Percentiles rank a stretch among this genome's conserved stretches.
Evolutionary conservation across 2,329 filamentous ascomycete genomes (phyloP).

Genomic region (Microsporum audouinii): DNA sequence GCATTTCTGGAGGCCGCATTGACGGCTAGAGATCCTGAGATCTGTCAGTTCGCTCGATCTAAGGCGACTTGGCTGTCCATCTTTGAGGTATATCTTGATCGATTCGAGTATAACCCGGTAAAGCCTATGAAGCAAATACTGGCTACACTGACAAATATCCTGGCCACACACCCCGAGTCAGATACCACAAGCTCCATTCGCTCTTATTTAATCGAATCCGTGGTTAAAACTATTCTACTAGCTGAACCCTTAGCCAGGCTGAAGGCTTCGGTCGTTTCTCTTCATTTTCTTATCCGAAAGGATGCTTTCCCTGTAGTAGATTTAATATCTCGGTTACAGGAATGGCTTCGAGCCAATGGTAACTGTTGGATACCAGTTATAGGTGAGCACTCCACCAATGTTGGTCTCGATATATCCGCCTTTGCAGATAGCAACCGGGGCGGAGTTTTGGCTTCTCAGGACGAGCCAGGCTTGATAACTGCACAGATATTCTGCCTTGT

Average conservation of each 20-base stretch:
- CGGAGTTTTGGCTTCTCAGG: conserved; percentile 8
- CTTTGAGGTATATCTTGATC: conserved; percentile 31
- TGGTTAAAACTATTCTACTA: conserved; percentile 29
- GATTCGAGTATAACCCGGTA: conserved; percentile 33
- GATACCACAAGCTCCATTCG: conserved; percentile 19
- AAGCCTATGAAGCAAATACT: conserved; percentile 38
- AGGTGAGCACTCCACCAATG: conserved; percentile 23
- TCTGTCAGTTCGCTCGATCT: conserved; percentile 26
- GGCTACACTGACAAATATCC: conserved; percentile 27
- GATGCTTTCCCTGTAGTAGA: conserved; percentile 24
- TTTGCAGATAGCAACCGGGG: conserved; percentile 12
- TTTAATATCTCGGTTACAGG: conserved; percentile 21
- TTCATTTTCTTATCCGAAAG: conserved; percentile 31
- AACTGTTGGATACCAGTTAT: conserved; percentile 24
- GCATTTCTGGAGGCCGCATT: conserved; percentile 32
- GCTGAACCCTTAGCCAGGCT: conserved; percentile 30
- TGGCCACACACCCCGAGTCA: conserved; percentile 20
- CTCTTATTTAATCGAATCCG: conserved; percentile 18
- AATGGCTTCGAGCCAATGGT: conserved; percentile 27
- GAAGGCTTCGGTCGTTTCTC: conserved; percentile 27
- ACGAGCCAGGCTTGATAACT: conserved; percentile 16
- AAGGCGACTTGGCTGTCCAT: conserved; percentile 29
- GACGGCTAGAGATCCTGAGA: conserved; percentile 22
- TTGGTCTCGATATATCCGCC: conserved; percentile 19
- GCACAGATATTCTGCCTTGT: conserved; percentile 15